Base-by-base conservation (phyloP, 1,284 basidiomycete genomes). In the Takashimella koratensis region DNA sequence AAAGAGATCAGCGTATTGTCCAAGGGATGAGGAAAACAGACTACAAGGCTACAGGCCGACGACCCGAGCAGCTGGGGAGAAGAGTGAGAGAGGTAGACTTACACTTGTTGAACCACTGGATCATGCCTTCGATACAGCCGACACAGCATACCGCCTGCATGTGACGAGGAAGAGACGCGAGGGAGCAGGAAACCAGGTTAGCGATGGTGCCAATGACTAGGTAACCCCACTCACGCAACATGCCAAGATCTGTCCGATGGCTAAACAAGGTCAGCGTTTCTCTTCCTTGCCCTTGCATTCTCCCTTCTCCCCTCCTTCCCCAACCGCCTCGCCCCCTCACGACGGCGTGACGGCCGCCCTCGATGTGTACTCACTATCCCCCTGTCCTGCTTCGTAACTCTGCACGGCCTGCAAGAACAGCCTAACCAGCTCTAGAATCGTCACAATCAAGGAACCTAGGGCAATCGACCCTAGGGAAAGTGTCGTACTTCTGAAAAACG, bases 391-490 rank as follows among this genome's bases (percentile, higher is more conserved):
- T n/a, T 88, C 86, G 58, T 83, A 85, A 66, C 86, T 82, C 61
- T 84, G 79, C 12, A 84, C 75, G 20, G 83, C 76, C 51, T 84
- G 82, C 46, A 94, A 69, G 41, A 90, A 67, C 53, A 90, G 79
- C 44, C 84, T 78, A 43, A 93, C 62, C 4, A 92, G 68, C 64
- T 95, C 91, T 45, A 95, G 79, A 25, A 95, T 70, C 0, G 92
- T 90, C 43, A 95, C 90, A 58, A 95, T 89, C 64, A 95, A 78
- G 2, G 86, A 89, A 4, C 91, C 91, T 66, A 94, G 92, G 4
- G 89, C 88, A 64, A 95, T 91, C 0, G 88, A 90, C 5, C 90
- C 92, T 25, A 96, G 80, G 1, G 88, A 92, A 50, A 87, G 78
- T 0, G 90, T 91, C 13, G 86, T 87, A n/a, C 89, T 86, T 23